Base-by-base conservation (phyloP, 164 flowering plant genomes). In the Protea cynaroides region DNA sequence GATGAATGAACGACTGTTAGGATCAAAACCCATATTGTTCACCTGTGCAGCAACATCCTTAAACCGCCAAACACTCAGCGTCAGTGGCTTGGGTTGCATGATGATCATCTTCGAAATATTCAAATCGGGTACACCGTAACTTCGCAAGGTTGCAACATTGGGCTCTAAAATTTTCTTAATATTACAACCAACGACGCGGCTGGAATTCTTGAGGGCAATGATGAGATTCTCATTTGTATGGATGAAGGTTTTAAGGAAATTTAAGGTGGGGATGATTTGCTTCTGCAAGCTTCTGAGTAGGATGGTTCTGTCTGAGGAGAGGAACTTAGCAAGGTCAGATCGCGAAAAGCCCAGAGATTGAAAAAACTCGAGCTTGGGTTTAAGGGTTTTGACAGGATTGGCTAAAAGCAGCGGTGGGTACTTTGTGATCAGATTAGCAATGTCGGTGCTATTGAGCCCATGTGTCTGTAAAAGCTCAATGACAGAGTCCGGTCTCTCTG, bases 281-380 rank as follows among this genome's bases (percentile, higher is more conserved):
- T 60, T 61, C 54, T 69, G 22, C 24, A 73, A 46, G 18, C 72
- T 61, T 2, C 59, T 23, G 2, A 0, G 8, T 3, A 73, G 56
- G 50, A 73, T 11, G 0, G 0, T 0, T 13, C 12, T 44, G 49
- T 61, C 15, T 3, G 43, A 23, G 38, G 10, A 22, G 7, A 69
- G 0, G 0, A 65, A 59, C 8, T 8, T 47, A 4, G 52, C 51
- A 11, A 68, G 59, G 11, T 64, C 62, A 44, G 24, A 17, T 1
- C 59, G 18, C 11, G 58, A 54, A 40, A 67, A 1, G 12, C 75
- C 75, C 11, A 19, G 29, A 5, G 53, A 36, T 34, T 19, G 3
- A 4, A 72, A 59, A 37, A 50, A 69, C 58, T 72, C 65, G 0
- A 72, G 0, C n/a, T 72, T 72, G 57, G 76, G 72, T 25, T 21